These are phyloP conservation scores for Trichophyton schoenleinii DNA, from an alignment of 2,329 filamentous ascomycete species.

Conservation along the genomic window DNA sequence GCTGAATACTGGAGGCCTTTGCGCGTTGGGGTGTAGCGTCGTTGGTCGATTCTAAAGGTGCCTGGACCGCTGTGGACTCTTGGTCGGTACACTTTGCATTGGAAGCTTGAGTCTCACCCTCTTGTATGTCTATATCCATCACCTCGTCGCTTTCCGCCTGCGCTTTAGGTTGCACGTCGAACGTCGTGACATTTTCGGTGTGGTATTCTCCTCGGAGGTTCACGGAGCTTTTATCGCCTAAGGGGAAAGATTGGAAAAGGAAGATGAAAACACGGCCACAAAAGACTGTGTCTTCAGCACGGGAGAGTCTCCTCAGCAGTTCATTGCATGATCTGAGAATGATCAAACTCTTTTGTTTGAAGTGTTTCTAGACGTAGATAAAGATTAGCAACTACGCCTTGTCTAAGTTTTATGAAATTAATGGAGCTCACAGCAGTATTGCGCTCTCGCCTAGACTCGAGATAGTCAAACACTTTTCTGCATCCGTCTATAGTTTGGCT, in stretches of 20 bases:
- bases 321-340: constrained; percentile 95
- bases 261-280: constrained; percentile 97
- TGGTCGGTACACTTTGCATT: constrained; percentile 9
- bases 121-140: constrained; percentile 55
- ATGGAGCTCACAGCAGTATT: constrained; percentile 55
- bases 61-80: constrained; percentile 6
- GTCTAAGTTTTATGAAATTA: not conserved
- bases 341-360: constrained; percentile 71
- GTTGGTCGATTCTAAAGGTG: not conserved
- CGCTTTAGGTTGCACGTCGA: constrained; percentile 45
- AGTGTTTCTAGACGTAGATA: constrained; percentile 42
- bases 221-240: constrained; percentile 93
- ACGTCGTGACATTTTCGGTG: constrained; percentile 82
- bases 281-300: constrained; percentile 92
- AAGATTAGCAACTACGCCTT: not conserved
- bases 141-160: constrained; percentile 33
- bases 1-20: constrained; percentile 19
- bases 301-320: constrained; percentile 79
- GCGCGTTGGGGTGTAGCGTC: constrained; percentile 7
- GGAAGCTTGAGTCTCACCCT: constrained; percentile 14
- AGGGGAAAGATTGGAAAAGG: constrained; percentile 91
- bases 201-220: constrained; percentile 95
- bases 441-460: constrained; percentile 82
- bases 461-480: constrained; percentile 80
- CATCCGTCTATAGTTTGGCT: constrained; percentile 91